Conservation (phyloP, 2,329 filamentous ascomycete genomes). For the Exophiala bonariae region DNA sequence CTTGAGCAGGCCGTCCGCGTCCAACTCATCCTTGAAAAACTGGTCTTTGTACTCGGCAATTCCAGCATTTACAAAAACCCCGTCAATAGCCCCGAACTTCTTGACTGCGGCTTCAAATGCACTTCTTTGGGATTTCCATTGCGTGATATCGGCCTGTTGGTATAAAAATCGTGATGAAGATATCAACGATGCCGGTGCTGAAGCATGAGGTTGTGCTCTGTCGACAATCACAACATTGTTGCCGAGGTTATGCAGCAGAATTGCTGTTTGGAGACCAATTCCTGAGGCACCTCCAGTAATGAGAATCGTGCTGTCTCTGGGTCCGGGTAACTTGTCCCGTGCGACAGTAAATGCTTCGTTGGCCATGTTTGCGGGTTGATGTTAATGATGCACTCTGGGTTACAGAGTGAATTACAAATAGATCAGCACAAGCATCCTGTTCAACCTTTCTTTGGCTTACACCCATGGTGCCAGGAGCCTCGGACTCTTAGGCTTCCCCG, state of each 20-base stretch:
- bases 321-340: slow-evolving; percentile 31
- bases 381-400: too few species aligned
- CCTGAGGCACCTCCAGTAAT: slow-evolving; percentile 43
- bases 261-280: slow-evolving; percentile 43
- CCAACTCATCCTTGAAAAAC: slow-evolving; percentile 49
- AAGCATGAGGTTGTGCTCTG: slow-evolving; percentile 25
- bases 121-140: slow-evolving; percentile 45
- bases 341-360: slow-evolving; percentile 27
- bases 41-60: slow-evolving; percentile 50
- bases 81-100: slow-evolving; percentile 46
- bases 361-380: slow-evolving; percentile 9
- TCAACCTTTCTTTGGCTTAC: too few species aligned
- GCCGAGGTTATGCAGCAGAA: slow-evolving; percentile 37
- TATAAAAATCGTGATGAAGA: slow-evolving; percentile 33
- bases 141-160: slow-evolving; percentile 46
- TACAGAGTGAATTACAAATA: too few species aligned
- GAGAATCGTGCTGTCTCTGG: slow-evolving; percentile 31
- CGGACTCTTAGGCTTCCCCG: too few species aligned
- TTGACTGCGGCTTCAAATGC: slow-evolving; percentile 43
- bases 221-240: slow-evolving; percentile 46
- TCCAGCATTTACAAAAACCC: slow-evolving; percentile 52
- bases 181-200: slow-evolving; percentile 33
- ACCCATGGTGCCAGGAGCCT: too few species aligned
- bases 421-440: too few species aligned
- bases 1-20: slow-evolving; percentile 41